These are phyloP conservation scores for Aschersonia sp. DNA, from an alignment of 2,329 filamentous ascomycete species.

Conservation along the genomic window DNA sequence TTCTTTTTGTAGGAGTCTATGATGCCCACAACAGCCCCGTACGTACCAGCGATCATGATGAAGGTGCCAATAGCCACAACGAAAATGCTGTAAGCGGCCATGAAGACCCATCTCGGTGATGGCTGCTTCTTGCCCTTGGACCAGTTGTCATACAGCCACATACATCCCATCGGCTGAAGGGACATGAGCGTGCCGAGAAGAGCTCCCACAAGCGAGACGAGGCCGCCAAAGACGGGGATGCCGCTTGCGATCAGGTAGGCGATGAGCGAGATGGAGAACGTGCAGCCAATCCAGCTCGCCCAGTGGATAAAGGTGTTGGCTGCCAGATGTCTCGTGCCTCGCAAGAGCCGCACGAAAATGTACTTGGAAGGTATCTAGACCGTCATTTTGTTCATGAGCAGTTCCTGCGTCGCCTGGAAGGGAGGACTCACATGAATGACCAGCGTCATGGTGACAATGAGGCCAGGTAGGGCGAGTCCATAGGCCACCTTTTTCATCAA, in stretches of 20 bases:
- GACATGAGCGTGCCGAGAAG: constrained; percentile 15
- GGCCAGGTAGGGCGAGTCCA: constrained; percentile 19
- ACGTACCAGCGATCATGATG: constrained; percentile 27
- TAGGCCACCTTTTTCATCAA: constrained; percentile 28
- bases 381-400: not conserved
- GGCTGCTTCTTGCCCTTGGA: constrained; percentile 1
- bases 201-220: constrained; percentile 15
- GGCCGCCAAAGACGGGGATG: constrained; percentile 15
- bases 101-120: not conserved
- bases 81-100: constrained; percentile 5
- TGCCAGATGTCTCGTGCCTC: constrained; percentile 14
- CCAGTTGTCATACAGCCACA: constrained; percentile 16
- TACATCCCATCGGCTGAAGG: constrained; percentile 13
- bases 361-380: constrained; percentile 10
- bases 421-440: constrained; percentile 12
- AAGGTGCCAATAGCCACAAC: constrained; percentile 13
- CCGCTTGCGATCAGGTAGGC: constrained; percentile 10
- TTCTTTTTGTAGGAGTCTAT: constrained; percentile 17
- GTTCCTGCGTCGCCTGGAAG: too few relatives aligned
- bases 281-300: constrained; percentile 14
- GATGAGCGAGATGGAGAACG: constrained; percentile 5
- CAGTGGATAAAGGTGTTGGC: constrained; percentile 13
- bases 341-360: constrained; percentile 14
- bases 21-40: constrained; percentile 22
- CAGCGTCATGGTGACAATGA: constrained; percentile 13